Conservation (phyloP, 176 grass and related monocot species). For the Oryza meridionalis region DNA sequence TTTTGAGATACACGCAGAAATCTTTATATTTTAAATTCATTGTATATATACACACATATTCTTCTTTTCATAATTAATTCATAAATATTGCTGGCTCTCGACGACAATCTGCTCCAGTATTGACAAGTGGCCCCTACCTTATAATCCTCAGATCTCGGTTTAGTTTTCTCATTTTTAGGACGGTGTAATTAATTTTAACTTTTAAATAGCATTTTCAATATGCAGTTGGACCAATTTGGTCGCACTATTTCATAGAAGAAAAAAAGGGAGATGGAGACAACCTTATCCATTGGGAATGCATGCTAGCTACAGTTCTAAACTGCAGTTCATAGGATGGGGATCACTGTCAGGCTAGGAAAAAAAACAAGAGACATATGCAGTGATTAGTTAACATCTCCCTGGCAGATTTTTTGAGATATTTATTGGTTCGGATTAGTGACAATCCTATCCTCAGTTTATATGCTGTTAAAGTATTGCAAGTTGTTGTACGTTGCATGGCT, state of each 20-base stretch:
- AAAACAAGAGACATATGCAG: neutral
- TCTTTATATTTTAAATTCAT: no score
- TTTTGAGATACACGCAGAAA: no score
- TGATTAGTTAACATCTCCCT: neutral
- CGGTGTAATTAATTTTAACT: no score
- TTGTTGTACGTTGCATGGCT: neutral
- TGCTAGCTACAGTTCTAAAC: neutral
- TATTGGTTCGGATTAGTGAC: neutral
- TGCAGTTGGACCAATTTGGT: neutral
- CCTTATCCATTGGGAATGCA: conserved; percentile 39
- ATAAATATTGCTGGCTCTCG: neutral
- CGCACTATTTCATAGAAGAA: neutral
- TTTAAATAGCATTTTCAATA: neutral
- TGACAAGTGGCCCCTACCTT: no score
- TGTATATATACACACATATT: neutral
- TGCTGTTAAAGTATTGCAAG: conserved; percentile 32
- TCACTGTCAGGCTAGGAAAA: conserved; percentile 29
- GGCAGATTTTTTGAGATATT: conserved; percentile 19
- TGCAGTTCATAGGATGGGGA: neutral
- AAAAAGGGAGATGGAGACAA: conserved; percentile 8
- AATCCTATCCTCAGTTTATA: conserved; percentile 9
- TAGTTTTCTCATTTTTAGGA: no score
- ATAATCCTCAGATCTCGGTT: no score
- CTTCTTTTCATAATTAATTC: neutral
- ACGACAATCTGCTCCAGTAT: neutral